Base-by-base conservation (phyloP, 768 basidiomycete genomes). In the Suillus alpinus region DNA sequence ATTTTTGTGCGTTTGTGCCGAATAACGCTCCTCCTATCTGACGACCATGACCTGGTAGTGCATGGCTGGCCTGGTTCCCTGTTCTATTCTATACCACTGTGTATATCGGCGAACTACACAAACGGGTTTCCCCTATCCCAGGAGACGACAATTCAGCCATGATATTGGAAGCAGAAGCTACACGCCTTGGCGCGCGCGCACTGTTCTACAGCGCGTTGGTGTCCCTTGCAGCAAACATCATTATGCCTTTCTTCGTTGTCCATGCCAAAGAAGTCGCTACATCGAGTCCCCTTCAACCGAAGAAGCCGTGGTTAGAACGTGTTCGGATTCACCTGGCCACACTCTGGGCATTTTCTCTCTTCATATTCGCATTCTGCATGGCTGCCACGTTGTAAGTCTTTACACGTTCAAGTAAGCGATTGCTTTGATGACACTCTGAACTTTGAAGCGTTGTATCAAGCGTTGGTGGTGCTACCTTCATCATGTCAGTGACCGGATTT, bases 61-160 rank as follows among this genome's bases (percentile, higher is more conserved):
- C 86, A 13, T 95, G 87, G 87, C 80, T 95, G 61, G 91, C 85
- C 8, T 98, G 96, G 96, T 97, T 96, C 68, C 95, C 95, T 0
- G 76, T 94, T 29, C 79, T 96, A 1, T 95, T 95, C 75, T 95
- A 94, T 77, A 89, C 87, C 3, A 89, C 91, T 1, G 78, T 92
- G 29, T 98, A 94, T 75, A 82, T 97, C 58, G 91, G 92, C 12
- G 95, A 96, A 66, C 80, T 96, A 12, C 86, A 97, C 78, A 90
- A 86, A 62, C 78, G 75, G 3, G 65, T 79, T 9, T 80, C 76
- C 13, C 74, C 69, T 39, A 62, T 66, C 31, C 71, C 62, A 46
- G 68, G 68, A 60, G 77, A 68, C 0, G 69, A 68, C 26, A 66
- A 66, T n/a, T 71, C 69, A 1, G 72, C 74, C 1, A 67, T 78